phyloP scores from a whole-genome alignment of 2,329 filamentous ascomycete genomes.

The Xylariaceae sp. region DNA sequence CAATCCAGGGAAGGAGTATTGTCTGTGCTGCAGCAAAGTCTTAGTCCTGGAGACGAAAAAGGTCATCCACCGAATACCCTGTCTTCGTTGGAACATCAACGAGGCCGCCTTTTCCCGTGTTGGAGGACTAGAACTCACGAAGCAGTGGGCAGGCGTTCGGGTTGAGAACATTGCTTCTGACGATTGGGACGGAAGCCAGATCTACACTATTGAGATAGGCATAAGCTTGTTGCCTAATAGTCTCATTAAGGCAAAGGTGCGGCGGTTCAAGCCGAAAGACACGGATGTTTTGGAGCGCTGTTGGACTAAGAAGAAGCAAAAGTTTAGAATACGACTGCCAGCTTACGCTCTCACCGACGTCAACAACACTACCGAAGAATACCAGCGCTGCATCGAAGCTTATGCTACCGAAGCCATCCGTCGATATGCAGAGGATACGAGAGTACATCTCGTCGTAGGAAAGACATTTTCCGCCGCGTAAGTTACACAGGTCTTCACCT shows the following conservation, averaged over 20 bases:
- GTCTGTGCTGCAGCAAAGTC: slow-evolving; percentile 48
- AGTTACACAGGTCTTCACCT: slow-evolving; percentile 21
- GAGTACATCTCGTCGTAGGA: slow-evolving; percentile 36
- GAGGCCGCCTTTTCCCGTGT: slow-evolving; percentile 50
- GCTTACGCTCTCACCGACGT: slow-evolving; percentile 51
- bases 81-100: slow-evolving; percentile 51
- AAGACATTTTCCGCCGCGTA: slow-evolving; percentile 40
- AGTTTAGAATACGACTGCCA: slow-evolving; percentile 40
- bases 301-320: slow-evolving; percentile 44
- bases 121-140: slow-evolving; percentile 51
- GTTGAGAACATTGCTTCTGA: slow-evolving; percentile 47
- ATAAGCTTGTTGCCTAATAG: slow-evolving; percentile 44
- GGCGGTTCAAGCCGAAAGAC: slow-evolving; percentile 46
- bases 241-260: slow-evolving; percentile 48
- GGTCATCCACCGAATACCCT: slow-evolving; percentile 53
- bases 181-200: slow-evolving; percentile 39
- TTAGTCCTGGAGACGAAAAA: slow-evolving; percentile 49
- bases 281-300: slow-evolving; percentile 48
- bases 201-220: slow-evolving; percentile 46
- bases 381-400: slow-evolving; percentile 45
- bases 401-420: slow-evolving; percentile 41
- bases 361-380: slow-evolving; percentile 40
- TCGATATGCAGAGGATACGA: slow-evolving; percentile 32
- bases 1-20: slow-evolving; percentile 41
- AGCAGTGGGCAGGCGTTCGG: slow-evolving; percentile 48